Evolutionary conservation across 306 rosid genomes (phyloP), one percentile per base, ranked within the genome.

Genomic region (Inga oerstediana): DNA sequence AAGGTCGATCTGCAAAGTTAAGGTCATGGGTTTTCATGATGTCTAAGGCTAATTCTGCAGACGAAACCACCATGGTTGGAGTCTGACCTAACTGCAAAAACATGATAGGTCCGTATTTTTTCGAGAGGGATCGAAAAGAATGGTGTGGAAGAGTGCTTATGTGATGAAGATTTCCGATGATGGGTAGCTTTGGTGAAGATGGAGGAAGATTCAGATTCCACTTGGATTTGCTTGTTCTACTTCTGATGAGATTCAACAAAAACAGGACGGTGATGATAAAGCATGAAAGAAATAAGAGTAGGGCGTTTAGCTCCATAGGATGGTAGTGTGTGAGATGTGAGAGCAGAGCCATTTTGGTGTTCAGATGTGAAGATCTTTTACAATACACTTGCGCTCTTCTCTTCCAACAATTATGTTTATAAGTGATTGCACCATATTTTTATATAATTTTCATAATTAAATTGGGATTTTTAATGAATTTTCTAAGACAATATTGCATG

Each of bases 11-110:
- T 0, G 82, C 68, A 7, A 87, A 82, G 64, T 20, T 68, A 0
- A 45, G 6, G 35, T 84, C 90, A 16, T 84, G 79, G 32, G 44
- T 67, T 15, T 79, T 68, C 74, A 81, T 22, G 5, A 87, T 41
- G 37, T 84, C 77, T 52, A 34, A 41, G 9, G 84, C 90, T 22
- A 84, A 62, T 0, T 78, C 64, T 35, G 58, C 66, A 2, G 88
- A 87, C 56, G 85, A 84, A 61, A 87, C 90, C 37, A 87, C 77
- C 59, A 84, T 56, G 7, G 78, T 16, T 2, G 81, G 84, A 37
- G 69, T 39, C 15, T 81, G 83, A 8, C 84, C 86, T 3, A 32
- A 32, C 41, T 64, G 41, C 30, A 30, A 30, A 12, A 27, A 64
- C 10, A 15, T 30, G 5, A 65, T 1, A 32, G 43, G 71, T 0